Evolutionary conservation across 2,329 filamentous ascomycete species (phyloP), one percentile per base, ranked within the genome.

Genomic region (Stagonosporopsis rhizophila): DNA sequence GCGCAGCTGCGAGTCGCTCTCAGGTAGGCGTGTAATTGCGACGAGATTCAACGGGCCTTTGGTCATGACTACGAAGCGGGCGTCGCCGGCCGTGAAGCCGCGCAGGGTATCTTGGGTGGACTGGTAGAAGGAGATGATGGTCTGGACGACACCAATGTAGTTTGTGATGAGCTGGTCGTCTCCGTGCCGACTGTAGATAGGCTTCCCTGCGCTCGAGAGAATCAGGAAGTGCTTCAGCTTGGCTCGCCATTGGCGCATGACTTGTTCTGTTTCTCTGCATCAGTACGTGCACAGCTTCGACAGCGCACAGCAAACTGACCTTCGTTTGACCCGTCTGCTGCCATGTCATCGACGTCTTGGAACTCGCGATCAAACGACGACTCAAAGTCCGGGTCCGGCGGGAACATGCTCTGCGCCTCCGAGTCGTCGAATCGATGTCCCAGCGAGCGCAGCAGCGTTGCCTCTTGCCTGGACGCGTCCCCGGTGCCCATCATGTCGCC

Each of bases 221-320:
- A 99, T 96, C 77, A 99, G 87, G 75, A 96, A 99, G 77, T 99
- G 95, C 77, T 99, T 99, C 60, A 93, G 83, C 79, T 98, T 98
- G 34, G 89, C 86, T 73, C 92, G 95, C 93, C 93, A 99, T 61
- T 87, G 82, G 15, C 81, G 79, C 37, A 96, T 81, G 23, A 91
- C 65, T 20, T 72, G 63, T 66, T 79, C 78, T 74, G 71, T 67
- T 67, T 56, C 34, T 55, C 51, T 56, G 57, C 48, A 71, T 76
- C 70, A 76, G 71, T 63, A 62, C 56, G 46, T 23, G n/a, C n/a
- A n/a, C n/a, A n/a, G n/a, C n/a, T n/a, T 58, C 62, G 50, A 52
- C 60, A 61, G 60, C 61, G 38, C 37, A 51, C 38, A 44, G 47
- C 79, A 42, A 82, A 78, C 72, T 88, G 69, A 84, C 83, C 82